phyloP scores from a whole-genome alignment of 2,329 filamentous ascomycete genomes.

The Leptographium radiaticola region DNA sequence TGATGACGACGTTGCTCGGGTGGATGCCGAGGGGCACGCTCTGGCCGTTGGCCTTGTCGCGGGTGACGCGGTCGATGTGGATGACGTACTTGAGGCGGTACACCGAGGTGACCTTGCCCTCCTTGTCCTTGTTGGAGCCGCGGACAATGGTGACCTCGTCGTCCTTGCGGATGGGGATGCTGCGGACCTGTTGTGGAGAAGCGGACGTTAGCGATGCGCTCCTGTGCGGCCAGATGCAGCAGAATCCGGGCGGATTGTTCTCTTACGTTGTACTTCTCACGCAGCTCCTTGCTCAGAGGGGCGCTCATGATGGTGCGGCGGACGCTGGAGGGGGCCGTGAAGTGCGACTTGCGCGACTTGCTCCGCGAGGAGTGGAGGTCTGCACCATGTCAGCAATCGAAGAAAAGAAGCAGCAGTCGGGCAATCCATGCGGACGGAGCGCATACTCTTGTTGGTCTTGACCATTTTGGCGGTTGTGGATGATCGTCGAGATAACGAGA shows the following conservation, averaged over 20 bases:
- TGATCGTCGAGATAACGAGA: slow-evolving; percentile 1
- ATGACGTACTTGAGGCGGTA: slow-evolving; percentile 98
- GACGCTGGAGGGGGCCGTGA: slow-evolving; percentile 84
- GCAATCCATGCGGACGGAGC: background rate
- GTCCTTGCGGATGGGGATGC: slow-evolving; percentile 95
- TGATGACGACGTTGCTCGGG: slow-evolving; percentile 95
- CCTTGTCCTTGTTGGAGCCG: slow-evolving; percentile 90
- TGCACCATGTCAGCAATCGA: slow-evolving; percentile 17
- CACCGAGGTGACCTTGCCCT: slow-evolving; percentile 95
- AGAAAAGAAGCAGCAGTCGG: background rate
- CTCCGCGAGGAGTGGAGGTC: slow-evolving; percentile 72
- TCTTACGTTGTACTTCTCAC: slow-evolving; percentile 96
- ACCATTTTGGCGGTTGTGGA: slow-evolving; percentile 41
- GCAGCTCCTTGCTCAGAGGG: slow-evolving; percentile 88
- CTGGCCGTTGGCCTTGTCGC: slow-evolving; percentile 96
- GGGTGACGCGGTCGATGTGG: slow-evolving; percentile 91
- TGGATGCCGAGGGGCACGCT: slow-evolving; percentile 88
- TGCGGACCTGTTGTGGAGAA: slow-evolving; percentile 55
- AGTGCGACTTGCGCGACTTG: slow-evolving; percentile 99
- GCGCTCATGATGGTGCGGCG: slow-evolving; percentile 97
- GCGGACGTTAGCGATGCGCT: background rate
- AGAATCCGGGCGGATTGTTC: background rate
- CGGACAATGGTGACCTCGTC: slow-evolving; percentile 90
- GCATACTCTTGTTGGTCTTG: slow-evolving; percentile 52
- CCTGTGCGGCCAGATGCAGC: no score